Evolutionary conservation across 345 rosid species (phyloP), one percentile per base, ranked within the genome.

Genomic region (Boechera retrofracta): DNA sequence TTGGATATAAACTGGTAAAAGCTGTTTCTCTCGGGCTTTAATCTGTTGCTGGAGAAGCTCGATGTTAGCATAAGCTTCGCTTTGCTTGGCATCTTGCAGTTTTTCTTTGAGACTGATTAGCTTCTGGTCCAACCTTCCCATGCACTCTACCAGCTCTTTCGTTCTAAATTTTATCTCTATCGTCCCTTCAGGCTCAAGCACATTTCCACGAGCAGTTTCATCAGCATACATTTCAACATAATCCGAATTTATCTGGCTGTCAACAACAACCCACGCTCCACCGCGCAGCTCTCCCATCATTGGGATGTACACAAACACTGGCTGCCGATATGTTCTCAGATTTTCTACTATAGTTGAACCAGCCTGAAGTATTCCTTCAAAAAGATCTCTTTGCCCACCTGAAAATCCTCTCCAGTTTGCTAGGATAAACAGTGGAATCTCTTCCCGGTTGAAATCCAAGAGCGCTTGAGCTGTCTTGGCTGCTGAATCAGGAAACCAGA

Each of bases 401-500:
- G 99, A 95, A 85, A 95, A 95, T 45, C 99, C 99, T 82, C 99
- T 87, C 99, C 99, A 95, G 77, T 95, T 95, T 35, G 98, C 99
- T 52, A 95, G 88, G 77, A 95, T 93, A 84, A 95, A 93, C 76
- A 95, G 85, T 1, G 99, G 99, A 68, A 95, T 91, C 87, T 83
- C 98, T 82, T 95, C 99, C 72, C 80, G 79, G 86, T 95, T 89
- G 82, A 95, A 95, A 89, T 95, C 99, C 84, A 95, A 79, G 70
- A 95, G 81, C 1, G 99, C 98, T 80, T 95, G 99, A 58, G 98
- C 96, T 12, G 98, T 95, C 88, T 95, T 95, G 69, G 87, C 83
- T 5, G 99, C 99, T 32, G 99, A 95, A 87, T 93, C 99, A 29
- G 99, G 99, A 81, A 95, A 95, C 99, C 99, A 95, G 72, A 95